Conservation (phyloP, 2,329 filamentous ascomycete species). For the Bimuria novae-zelandiae region DNA sequence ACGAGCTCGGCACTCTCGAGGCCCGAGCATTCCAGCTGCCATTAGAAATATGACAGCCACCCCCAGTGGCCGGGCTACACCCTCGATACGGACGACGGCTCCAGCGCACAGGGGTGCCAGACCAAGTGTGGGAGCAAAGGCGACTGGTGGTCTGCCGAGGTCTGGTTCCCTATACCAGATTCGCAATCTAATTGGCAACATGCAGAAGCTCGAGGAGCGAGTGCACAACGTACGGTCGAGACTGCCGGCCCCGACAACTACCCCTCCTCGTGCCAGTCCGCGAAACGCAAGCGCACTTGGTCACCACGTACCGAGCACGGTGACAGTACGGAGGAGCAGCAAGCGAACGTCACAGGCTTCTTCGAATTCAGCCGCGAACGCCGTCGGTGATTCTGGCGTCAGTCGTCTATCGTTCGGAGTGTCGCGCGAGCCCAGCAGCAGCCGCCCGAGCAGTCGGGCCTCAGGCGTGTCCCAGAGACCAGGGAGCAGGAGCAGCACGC, state of each 20-base stretch:
- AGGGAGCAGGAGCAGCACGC: constrained; percentile 67
- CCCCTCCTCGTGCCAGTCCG: constrained; percentile 81
- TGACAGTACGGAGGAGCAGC: constrained; percentile 68
- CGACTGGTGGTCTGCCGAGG: constrained; percentile 57
- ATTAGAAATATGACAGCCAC: constrained; percentile 32
- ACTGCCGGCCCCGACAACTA: constrained; percentile 78
- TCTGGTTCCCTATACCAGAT: constrained; percentile 87
- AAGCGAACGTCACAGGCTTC: constrained; percentile 65
- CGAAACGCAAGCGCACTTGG: constrained; percentile 59
- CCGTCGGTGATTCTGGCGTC: constrained; percentile 34
- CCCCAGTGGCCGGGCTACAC: constrained; percentile 49
- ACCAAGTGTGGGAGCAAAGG: constrained; percentile 50
- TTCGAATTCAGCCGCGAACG: constrained; percentile 42
- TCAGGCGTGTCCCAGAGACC: constrained; percentile 51
- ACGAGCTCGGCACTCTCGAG: constrained; percentile 57
- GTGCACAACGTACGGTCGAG: constrained; percentile 92
- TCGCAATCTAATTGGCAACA: constrained; percentile 89
- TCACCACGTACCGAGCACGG: constrained; percentile 57
- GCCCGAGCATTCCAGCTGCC: constrained; percentile 63
- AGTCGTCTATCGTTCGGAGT: constrained; percentile 58
- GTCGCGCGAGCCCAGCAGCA: constrained; percentile 43
- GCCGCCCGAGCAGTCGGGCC: constrained; percentile 75
- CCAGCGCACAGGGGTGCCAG: constrained; percentile 45
- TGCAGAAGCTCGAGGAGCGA: constrained; percentile 92
- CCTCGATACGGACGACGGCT: constrained; percentile 46